These are phyloP conservation scores for Hypoxylon sp. DNA, from an alignment of 2,329 filamentous ascomycete genomes.

Conservation along the genomic window DNA sequence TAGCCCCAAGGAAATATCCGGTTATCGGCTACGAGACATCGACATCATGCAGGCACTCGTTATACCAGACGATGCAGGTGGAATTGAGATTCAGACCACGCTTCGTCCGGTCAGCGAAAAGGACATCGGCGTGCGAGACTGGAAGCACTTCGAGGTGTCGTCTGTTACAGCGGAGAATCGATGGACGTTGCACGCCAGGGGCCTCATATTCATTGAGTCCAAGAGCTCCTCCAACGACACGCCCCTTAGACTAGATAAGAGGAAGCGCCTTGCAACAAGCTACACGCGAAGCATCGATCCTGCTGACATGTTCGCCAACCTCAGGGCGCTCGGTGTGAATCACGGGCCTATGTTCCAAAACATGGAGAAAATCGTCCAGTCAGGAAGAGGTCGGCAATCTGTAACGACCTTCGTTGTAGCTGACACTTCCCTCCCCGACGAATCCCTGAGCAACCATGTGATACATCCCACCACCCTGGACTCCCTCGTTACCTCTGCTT, in stretches of 20 bases:
- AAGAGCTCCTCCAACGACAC: neutral
- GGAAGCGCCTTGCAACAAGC: neutral
- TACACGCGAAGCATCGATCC: conserved; percentile 33
- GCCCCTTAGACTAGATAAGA: neutral
- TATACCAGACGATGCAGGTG: conserved; percentile 30
- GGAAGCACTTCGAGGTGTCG: conserved; percentile 24
- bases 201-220: conserved; percentile 14
- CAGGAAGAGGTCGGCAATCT: conserved; percentile 7
- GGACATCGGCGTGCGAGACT: conserved; percentile 6
- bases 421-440: conserved; percentile 2
- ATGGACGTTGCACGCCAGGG: conserved; percentile 37
- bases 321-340: conserved; percentile 31
- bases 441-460: conserved; percentile 12
- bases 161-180: conserved; percentile 26
- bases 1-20: neutral
- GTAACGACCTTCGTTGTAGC: neutral
- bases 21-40: conserved; percentile 30
- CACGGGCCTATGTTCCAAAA: conserved; percentile 46
- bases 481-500: conserved; percentile 35
- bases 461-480: conserved; percentile 49
- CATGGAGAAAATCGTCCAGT: conserved; percentile 14
- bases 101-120: conserved; percentile 11
- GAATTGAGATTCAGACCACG: conserved; percentile 34
- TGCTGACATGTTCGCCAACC: conserved; percentile 35
- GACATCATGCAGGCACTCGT: conserved; percentile 24